Evolutionary conservation across 306 rosid genomes (phyloP).

Genomic region (Glycine tomentella): DNA sequence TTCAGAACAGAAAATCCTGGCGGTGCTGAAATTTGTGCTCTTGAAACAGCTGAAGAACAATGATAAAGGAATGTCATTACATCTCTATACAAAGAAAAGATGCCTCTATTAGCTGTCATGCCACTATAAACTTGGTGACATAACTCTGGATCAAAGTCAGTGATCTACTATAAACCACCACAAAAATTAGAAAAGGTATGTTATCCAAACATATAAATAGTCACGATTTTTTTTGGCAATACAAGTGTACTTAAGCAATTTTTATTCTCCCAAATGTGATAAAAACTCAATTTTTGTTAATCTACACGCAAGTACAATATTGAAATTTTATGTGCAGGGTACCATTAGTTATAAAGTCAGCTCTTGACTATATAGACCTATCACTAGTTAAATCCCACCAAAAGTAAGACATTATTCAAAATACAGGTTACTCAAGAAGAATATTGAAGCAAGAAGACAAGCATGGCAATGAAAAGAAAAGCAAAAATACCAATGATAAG

Average conservation of each 20-base stretch:
- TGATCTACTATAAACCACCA: not conserved
- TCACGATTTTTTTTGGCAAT: not conserved
- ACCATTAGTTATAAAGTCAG: not conserved
- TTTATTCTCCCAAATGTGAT: not conserved
- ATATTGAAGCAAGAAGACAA: not conserved
- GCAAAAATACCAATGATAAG: conserved; percentile 1
- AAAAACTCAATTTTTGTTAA: conserved; percentile 8
- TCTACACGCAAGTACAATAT: not conserved
- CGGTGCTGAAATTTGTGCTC: conserved; percentile 85
- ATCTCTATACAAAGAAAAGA: conserved; percentile 15
- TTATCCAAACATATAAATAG: not conserved
- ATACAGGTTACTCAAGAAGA: not conserved
- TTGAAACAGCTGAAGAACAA: conserved; percentile 63
- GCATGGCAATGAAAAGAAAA: not conserved
- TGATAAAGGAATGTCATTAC: conserved; percentile 32
- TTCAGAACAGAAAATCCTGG: conserved; percentile 88
- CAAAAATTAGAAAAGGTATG: not conserved
- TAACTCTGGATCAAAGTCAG: not conserved
- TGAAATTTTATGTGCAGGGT: not conserved
- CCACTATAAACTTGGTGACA: not conserved
- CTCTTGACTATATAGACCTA: not conserved
- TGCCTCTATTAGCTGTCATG: not conserved
- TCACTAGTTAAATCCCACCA: not conserved
- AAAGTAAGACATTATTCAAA: not conserved
- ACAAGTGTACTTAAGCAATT: not conserved